These are phyloP conservation scores for Suillus ampliporus DNA, from an alignment of 768 basidiomycete species.

Conservation along the genomic window DNA sequence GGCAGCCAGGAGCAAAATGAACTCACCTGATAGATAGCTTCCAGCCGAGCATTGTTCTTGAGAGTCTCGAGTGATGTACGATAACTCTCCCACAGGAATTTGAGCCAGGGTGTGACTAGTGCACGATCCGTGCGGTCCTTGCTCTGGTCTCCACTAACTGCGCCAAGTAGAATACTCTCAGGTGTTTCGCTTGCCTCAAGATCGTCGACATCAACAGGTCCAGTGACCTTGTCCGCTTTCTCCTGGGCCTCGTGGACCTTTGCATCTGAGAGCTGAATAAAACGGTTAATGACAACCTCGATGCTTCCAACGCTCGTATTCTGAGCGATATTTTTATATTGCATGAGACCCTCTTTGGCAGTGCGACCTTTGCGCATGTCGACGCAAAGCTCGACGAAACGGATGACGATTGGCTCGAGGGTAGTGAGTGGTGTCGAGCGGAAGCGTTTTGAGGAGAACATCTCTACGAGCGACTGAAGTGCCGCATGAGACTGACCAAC, in stretches of 20 bases:
- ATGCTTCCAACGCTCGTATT: slow-evolving; percentile 90
- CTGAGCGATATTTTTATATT: slow-evolving; percentile 98
- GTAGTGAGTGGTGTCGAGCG: slow-evolving; percentile 86
- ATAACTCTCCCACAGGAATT: slow-evolving; percentile 99
- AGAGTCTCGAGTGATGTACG: slow-evolving; percentile 94
- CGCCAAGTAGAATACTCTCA: slow-evolving; percentile 87
- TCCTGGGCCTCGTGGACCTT: slow-evolving; percentile 88
- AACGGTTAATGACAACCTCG: slow-evolving; percentile 87
- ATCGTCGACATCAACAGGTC: slow-evolving; percentile 87
- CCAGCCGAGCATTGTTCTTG: slow-evolving; percentile 93
- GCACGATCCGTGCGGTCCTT: slow-evolving; percentile 95
- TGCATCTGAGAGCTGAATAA: slow-evolving; percentile 79
- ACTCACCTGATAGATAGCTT: slow-evolving; percentile 91
- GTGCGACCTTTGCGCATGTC: slow-evolving; percentile 92
- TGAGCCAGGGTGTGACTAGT: slow-evolving; percentile 96
- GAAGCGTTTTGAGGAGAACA: slow-evolving; percentile 94
- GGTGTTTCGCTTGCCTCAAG: slow-evolving; percentile 96
- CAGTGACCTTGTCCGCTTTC: slow-evolving; percentile 77
- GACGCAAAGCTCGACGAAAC: slow-evolving; percentile 96
- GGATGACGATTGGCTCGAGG: slow-evolving; percentile 94
- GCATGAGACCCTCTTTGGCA: slow-evolving; percentile 95
- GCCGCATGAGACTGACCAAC: slow-evolving; percentile 92
- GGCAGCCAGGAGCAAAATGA: not conserved
- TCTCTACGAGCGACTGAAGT: slow-evolving; percentile 87
- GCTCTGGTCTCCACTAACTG: slow-evolving; percentile 88